These are phyloP conservation scores for Mangifera indica DNA, from an alignment of 345 rosid species.

Conservation along the genomic window DNA sequence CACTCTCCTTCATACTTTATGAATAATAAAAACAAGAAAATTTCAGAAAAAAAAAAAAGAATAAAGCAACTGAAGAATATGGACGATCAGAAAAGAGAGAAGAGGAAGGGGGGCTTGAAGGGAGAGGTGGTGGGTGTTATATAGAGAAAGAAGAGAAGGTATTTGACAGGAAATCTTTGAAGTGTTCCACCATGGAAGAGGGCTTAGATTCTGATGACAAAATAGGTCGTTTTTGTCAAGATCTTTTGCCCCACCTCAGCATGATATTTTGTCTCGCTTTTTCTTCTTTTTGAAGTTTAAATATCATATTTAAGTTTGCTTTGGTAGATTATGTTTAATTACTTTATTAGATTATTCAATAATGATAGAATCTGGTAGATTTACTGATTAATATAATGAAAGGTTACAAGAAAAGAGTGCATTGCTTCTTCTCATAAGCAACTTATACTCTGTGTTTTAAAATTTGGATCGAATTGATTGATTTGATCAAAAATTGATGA, in stretches of 20 bases:
- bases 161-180: slow-evolving; percentile 39
- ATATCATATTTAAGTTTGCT: slow-evolving; percentile 1
- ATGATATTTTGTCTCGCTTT: slow-evolving; percentile 19
- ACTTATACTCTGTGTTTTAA: too few species aligned
- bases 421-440: too few species aligned
- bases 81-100: not conserved
- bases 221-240: slow-evolving; percentile 42
- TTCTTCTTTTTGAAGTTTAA: not conserved
- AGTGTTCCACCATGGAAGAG: slow-evolving; percentile 42
- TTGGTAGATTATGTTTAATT: not conserved
- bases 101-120: slow-evolving; percentile 18
- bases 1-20: slow-evolving; percentile 53
- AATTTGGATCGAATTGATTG: too few species aligned
- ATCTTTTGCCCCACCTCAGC: slow-evolving; percentile 32
- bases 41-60: not conserved
- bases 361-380: too few species aligned
- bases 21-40: not conserved
- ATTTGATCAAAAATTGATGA: too few species aligned
- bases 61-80: not conserved
- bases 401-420: too few species aligned
- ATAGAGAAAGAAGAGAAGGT: slow-evolving; percentile 41
- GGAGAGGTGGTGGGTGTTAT: slow-evolving; percentile 27
- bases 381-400: too few species aligned
- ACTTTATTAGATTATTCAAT: too few species aligned
- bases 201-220: slow-evolving; percentile 48